Conservation (phyloP, 2,329 filamentous ascomycete species). For the Cryphonectria nitschkei region DNA sequence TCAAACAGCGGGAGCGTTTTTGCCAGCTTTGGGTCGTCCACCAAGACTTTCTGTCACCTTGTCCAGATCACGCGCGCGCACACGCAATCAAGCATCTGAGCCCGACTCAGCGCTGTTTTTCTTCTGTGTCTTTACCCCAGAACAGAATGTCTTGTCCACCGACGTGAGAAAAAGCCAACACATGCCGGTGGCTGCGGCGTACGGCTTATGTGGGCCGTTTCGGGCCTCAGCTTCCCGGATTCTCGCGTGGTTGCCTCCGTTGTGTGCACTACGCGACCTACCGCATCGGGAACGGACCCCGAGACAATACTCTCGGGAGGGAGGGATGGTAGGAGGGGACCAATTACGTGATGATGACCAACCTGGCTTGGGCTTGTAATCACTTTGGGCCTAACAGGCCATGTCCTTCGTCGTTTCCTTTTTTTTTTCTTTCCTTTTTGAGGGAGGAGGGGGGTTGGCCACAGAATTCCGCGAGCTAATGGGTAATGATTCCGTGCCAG, state of each 20-base stretch:
- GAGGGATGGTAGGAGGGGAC: not conserved
- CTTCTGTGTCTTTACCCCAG: too few species aligned
- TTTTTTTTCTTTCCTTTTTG: not conserved
- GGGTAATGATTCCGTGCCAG: not conserved
- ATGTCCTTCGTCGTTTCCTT: not conserved
- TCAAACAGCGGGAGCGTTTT: not conserved
- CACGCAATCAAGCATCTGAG: not conserved
- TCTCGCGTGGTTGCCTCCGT: slow-evolving; percentile 4
- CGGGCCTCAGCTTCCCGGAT: not conserved
- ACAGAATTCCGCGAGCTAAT: not conserved
- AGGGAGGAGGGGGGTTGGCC: too few species aligned
- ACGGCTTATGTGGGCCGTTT: not conserved
- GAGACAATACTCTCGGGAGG: slow-evolving; percentile 4
- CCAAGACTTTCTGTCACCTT: not conserved
- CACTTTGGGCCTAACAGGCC: not conserved
- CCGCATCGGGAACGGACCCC: slow-evolving; percentile 8
- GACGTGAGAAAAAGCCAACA: not conserved
- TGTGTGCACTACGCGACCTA: not conserved
- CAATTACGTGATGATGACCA: slow-evolving; percentile 10
- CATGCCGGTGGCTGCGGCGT: not conserved
- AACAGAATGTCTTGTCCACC: not conserved
- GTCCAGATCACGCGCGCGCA: not conserved
- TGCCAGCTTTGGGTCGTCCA: not conserved
- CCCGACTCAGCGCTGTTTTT: not conserved
- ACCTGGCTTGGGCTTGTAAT: not conserved